Conservation (phyloP, 2,329 filamentous ascomycete species). For the Neonectria coccinea region DNA sequence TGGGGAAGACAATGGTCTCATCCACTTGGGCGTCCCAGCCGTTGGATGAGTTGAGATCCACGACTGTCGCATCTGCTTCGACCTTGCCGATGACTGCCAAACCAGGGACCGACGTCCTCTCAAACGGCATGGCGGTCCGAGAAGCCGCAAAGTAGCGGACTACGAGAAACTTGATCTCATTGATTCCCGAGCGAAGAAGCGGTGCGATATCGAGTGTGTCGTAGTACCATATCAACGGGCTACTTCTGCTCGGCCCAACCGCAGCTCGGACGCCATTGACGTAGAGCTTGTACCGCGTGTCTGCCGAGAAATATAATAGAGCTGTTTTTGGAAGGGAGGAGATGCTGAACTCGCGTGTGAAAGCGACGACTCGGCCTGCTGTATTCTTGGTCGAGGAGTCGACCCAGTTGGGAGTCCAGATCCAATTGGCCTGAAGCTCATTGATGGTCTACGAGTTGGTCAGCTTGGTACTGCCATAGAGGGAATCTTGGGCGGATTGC, state of each 20-base stretch:
- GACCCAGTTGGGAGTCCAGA: conserved; percentile 51
- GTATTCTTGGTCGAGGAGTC: conserved; percentile 30
- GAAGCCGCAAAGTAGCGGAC: conserved; percentile 30
- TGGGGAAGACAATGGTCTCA: conserved; percentile 22
- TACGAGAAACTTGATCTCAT: conserved; percentile 29
- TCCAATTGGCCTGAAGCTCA: conserved; percentile 53
- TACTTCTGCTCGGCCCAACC: conserved; percentile 42
- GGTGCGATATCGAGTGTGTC: conserved; percentile 41
- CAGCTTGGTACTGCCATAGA: neutral
- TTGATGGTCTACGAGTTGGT: conserved; percentile 45
- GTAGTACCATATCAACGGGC: conserved; percentile 42
- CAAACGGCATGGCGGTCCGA: conserved; percentile 29
- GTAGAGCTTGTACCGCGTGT: conserved; percentile 44
- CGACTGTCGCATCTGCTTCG: neutral
- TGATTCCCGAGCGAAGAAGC: conserved; percentile 30
- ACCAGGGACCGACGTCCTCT: conserved; percentile 28
- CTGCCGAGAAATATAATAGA: conserved; percentile 39
- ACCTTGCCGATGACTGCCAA: conserved; percentile 21
- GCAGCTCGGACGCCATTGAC: conserved; percentile 36
- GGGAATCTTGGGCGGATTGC: neutral
- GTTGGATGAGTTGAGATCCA: conserved; percentile 15
- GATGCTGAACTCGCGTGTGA: conserved; percentile 27
- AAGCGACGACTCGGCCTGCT: conserved; percentile 33
- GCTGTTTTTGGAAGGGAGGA: conserved; percentile 4
- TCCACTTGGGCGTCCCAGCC: conserved; percentile 26